A percentile compares a stretch with the other conserved stretches of the same genome.
phyloP scores from a whole-genome alignment of 148 eudicot genomes.

The Nyssa sinensis region DNA sequence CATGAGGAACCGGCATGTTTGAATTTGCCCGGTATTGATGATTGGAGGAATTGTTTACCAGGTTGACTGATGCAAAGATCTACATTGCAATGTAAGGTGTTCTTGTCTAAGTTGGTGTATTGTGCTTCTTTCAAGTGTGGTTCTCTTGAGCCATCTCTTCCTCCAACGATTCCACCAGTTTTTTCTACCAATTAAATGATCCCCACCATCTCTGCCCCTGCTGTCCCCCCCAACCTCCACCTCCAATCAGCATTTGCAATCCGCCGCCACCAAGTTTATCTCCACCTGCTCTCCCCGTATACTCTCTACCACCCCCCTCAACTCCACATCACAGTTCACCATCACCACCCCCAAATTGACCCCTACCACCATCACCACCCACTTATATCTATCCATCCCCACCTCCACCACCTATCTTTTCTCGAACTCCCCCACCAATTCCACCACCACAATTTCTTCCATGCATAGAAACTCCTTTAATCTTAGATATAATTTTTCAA shows the following conservation, averaged over 20 bases:
- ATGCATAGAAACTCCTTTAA: too few relatives aligned
- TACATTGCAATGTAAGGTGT: slow-evolving; percentile 16
- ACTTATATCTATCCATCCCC: background rate
- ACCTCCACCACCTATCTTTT: background rate
- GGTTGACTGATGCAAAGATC: slow-evolving; percentile 18
- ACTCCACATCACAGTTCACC: background rate
- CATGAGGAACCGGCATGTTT: slow-evolving; percentile 4
- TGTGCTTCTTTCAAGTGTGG: slow-evolving; percentile 17
- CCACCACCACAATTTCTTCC: background rate
- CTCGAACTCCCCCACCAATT: too few relatives aligned
- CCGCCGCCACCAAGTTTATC: slow-evolving; percentile 6
- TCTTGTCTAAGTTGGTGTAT: slow-evolving; percentile 11
- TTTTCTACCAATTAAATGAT: background rate
- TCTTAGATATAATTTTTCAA: too few relatives aligned
- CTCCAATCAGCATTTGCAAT: background rate
- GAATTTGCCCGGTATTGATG: slow-evolving; percentile 5
- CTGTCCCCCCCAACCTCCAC: background rate
- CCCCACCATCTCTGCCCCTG: background rate
- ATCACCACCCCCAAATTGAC: slow-evolving; percentile 6
- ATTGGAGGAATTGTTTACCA: slow-evolving; percentile 19
- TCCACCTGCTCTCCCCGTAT: background rate
- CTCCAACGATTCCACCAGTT: background rate
- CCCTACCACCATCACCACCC: background rate
- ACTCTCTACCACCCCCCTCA: slow-evolving; percentile 2
- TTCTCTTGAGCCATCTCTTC: background rate